Evolutionary conservation across 2,329 filamentous ascomycete species (phyloP), one percentile per base, ranked within the genome.

Genomic region (Colletotrichum sp.): DNA sequence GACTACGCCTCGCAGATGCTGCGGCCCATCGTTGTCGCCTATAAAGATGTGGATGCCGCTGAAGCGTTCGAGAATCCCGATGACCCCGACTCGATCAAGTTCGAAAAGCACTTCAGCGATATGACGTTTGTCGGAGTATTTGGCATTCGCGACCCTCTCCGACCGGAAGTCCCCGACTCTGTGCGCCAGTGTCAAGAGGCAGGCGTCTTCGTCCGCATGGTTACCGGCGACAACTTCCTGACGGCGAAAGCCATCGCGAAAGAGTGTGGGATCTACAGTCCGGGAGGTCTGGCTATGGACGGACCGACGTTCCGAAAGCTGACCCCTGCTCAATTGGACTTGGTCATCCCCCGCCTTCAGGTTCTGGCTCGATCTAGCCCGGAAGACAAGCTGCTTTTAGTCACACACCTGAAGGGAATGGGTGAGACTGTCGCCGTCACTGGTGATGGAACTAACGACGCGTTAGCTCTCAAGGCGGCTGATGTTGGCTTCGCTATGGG

Each of bases 221-320:
- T 88, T n/a, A 88, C 87, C 3, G 86, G 86, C 18, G 85, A 87
- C 75, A 87, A 87, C 74, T 86, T 94, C 77, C 87, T 92, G 24
- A 96, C 94, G 26, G 94, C 93, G 10, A 91, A 91, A 67, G 94
- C 94, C 4, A 96, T 96, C 79, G 93, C 94, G 3, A 88, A 87
- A 10, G 93, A 95, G 75, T 96, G 94, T 78, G 94, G 94, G 66
- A 94, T 95, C 74, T 89, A 89, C 83, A 89, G 88, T 21, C 78
- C 83, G 16, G 90, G 90, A 59, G 92, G 90, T 7, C 84, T 93
- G 75, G 90, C 92, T 65, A 93, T 94, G 92, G 92, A 94, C 84
- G 93, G 93, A 0, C 93, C 92, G 12, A 89, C 87, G 52, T 94
- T 94, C 84, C 89, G 93, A 57, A 89, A 90, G 74, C 87, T 94